Evolutionary conservation across 2,329 filamentous ascomycete species (phyloP).

Genomic region (Cercospora sp.): DNA sequence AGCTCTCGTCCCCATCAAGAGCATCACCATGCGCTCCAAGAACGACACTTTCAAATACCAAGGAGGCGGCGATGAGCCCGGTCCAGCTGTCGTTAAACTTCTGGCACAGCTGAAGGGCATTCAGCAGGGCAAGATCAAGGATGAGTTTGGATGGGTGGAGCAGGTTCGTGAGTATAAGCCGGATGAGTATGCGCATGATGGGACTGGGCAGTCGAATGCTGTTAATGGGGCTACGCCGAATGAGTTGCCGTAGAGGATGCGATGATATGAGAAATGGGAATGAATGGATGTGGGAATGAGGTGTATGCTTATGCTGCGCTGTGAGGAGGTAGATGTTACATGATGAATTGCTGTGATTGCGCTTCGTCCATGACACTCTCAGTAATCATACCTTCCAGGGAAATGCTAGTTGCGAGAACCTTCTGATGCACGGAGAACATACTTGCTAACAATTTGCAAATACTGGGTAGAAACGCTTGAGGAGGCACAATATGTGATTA

Average conservation of each 20-base stretch:
- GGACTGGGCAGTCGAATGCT: constrained; percentile 13
- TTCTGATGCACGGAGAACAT: background rate
- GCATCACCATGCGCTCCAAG: constrained; percentile 71
- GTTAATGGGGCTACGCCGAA: constrained; percentile 15
- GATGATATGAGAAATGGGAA: no score
- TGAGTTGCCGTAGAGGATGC: constrained; percentile 29
- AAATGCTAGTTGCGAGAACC: no score
- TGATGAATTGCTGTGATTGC: background rate
- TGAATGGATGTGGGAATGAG: background rate
- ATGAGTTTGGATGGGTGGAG: constrained; percentile 72
- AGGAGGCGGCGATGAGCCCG: constrained; percentile 65
- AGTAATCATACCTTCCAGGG: no score
- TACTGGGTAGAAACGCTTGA: no score
- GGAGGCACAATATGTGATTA: background rate
- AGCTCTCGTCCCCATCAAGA: constrained; percentile 85
- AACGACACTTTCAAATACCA: constrained; percentile 59
- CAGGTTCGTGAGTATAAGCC: constrained; percentile 44
- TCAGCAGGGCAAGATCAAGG: constrained; percentile 76
- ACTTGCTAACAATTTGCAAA: background rate
- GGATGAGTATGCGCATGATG: constrained; percentile 33
- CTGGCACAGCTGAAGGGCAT: constrained; percentile 78
- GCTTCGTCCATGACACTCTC: background rate
- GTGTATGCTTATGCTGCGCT: background rate
- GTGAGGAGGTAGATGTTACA: background rate
- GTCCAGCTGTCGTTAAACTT: constrained; percentile 70